phyloP scores from a whole-genome alignment of 441 rosid genomes.

The Iberis amara region DNA sequence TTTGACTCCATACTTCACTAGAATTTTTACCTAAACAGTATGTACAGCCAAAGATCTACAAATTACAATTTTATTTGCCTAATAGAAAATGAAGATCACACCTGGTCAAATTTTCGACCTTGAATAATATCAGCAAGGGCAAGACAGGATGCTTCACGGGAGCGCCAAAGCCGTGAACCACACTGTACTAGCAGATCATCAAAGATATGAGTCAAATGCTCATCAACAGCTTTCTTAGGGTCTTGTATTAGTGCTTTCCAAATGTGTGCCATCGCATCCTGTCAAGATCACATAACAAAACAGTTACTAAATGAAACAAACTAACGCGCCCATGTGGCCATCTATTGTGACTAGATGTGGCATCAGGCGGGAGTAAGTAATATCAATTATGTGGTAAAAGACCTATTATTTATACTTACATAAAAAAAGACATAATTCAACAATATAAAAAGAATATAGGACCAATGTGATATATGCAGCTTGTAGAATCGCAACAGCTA shows the following conservation, averaged over 20 bases:
- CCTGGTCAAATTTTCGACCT: constrained; percentile 89
- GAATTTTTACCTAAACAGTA: constrained; percentile 7
- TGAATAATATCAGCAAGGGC: constrained; percentile 95
- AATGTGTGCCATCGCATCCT: constrained; percentile 98
- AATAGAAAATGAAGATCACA: constrained; percentile 29
- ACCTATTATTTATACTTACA: background rate
- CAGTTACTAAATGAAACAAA: constrained; percentile 20
- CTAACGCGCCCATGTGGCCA: constrained; percentile 1
- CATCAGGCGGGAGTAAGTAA: background rate
- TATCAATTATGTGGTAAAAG: constrained; percentile 1
- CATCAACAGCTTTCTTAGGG: constrained; percentile 80
- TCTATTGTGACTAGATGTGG: constrained; percentile 12
- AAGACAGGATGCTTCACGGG: constrained; percentile 97
- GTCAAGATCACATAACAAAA: constrained; percentile 25
- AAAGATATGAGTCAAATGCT: constrained; percentile 69
- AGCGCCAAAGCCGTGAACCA: constrained; percentile 96
- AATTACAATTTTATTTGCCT: background rate
- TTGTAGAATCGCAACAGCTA: constrained; percentile 11
- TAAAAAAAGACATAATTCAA: constrained; percentile 1
- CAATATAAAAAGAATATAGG: background rate
- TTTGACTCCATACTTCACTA: constrained; percentile 11
- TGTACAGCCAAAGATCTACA: background rate
- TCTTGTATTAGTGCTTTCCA: constrained; percentile 93
- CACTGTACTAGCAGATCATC: constrained; percentile 79
- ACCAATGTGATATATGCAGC: constrained; percentile 15